Percentiles rank a stretch among this genome's conserved stretches.
Conservation (phyloP, 208 protist genomes). For the Trypanosoma grayi region DNA sequence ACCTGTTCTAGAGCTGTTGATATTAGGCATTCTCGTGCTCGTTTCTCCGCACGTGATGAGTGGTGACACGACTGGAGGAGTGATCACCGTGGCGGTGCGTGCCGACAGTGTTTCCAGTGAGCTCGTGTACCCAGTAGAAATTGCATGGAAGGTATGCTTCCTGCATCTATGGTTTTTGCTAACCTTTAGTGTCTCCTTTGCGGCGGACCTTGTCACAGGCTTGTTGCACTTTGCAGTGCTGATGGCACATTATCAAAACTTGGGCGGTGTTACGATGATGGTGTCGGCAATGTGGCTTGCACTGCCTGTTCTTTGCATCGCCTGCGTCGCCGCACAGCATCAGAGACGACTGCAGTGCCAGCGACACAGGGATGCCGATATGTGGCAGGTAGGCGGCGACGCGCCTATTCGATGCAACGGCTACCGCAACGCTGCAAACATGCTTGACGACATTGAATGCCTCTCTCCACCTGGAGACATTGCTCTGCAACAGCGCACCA, state of each 20-base stretch:
- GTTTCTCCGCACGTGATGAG: constrained; percentile 69
- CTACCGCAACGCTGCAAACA: not conserved
- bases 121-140: constrained; percentile 36
- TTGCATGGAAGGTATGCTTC: constrained; percentile 57
- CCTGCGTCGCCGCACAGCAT: constrained; percentile 4
- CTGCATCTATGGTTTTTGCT: constrained; percentile 75
- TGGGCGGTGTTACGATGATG: constrained; percentile 37
- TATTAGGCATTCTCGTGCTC: constrained; percentile 68
- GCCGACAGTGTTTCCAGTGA: not conserved
- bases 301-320: constrained; percentile 40
- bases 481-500: not conserved
- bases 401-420: not conserved
- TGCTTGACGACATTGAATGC: not conserved
- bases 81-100: constrained; percentile 12
- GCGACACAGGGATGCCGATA: not conserved
- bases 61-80: not conserved
- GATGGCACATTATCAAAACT: constrained; percentile 43
- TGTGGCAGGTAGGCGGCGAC: not conserved
- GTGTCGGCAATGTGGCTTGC: constrained; percentile 54
- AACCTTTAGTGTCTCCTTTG: constrained; percentile 41
- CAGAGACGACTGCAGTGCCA: not conserved
- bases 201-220: constrained; percentile 36
- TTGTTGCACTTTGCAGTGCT: constrained; percentile 66
- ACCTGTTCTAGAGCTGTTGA: constrained; percentile 45
- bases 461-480: not conserved